Base-by-base conservation (phyloP, 2,329 filamentous ascomycete species). In the Magnaporthales sp. region DNA sequence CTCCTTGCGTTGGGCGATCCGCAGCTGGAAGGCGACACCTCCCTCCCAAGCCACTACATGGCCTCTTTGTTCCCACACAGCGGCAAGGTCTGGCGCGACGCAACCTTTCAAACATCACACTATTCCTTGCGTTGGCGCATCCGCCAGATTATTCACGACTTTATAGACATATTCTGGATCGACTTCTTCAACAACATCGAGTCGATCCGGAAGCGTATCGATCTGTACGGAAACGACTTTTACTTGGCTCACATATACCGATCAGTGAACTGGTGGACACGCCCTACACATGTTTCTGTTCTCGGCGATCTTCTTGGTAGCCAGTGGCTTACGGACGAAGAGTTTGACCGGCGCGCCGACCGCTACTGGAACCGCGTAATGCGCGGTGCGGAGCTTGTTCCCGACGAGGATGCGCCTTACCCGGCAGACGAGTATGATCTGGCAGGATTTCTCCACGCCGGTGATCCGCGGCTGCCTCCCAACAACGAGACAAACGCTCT, bases 241-340 rank as follows among this genome's bases (percentile, higher is more conserved):
- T 99, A 98, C 77, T 85, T 99, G 32, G 92, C 91, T 24, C 95
- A 99, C 76, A 93, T 97, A 67, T 97, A 96, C 77, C 86, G 92
- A 19, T 91, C 88, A 0, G 78, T 97, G 64, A 84, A 86, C 70
- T 96, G 93, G 92, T 96, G 91, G 89, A 86, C 90, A 0, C 80
- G 82, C 19, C 95, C 95, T 9, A 96, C 92, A 0, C 95, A 99
- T 75, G 87, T 95, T 24, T 88, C 91, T 0, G 93, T 98, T 0
- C 82, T 99, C 4, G 95, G 95, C 3, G 95, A 99, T 75, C 80
- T 99, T 67, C 80, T 99, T 10, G 95, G 95, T 10, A 97, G 93
- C 73, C 95, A 99, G 77, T 99, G 95, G 95, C 91, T 99, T 68
- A 85, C 85, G 64, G 89, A 97, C 74, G 85, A 84, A 31, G 95